Evolutionary conservation across 1,284 basidiomycete species (phyloP), one percentile per base, ranked within the genome.

Genomic region (Paramarasmius palmivorus): DNA sequence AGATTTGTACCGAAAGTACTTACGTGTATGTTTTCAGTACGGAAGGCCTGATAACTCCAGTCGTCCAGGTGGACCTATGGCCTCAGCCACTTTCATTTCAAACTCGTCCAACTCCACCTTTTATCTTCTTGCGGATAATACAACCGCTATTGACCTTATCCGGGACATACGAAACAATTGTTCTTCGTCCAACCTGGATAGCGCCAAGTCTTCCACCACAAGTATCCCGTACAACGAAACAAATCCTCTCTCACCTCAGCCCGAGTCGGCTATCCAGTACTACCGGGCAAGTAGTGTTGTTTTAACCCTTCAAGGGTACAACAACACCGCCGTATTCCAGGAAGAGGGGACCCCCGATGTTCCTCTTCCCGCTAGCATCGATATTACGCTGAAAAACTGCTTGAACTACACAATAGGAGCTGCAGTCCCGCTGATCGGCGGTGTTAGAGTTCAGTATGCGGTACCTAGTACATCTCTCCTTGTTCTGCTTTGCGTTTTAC

Each of bases 301-400:
- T 12, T 69, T 85, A 19, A 74, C 76, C 5, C 68, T 88, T 22
- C 81, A 85, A 55, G 83, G 83, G 2, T 89, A 87, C 66, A 86
- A 88, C 61, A 76, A 86, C 57, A 79, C 82, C 0, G 70, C 73
- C 45, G 69, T 72, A 14, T 66, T 80, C 25, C 59, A 64, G 14
- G 73, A 76, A 29, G 68, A 72, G 26, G 73, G 69, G 34, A 70
- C 74, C 1, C 67, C 79, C 0, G 73, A 81, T 54, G 73, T 76
- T 6, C 76, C 80, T 0, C 61, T 86, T 1, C 81, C 79, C 0
- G 48, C 59, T 0, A 62, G 59, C 29, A 65, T 80, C 29, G 78
- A 86, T 61, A 63, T 63, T 10, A 71, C 67, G 2, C 68, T 84
- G 40, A 59, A 85, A 20, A 63, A 72, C 45, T 84, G 83, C 56